phyloP scores from a whole-genome alignment of 495 filamentous ascomycete genomes.

The Hapsidospora chrysogenum region DNA sequence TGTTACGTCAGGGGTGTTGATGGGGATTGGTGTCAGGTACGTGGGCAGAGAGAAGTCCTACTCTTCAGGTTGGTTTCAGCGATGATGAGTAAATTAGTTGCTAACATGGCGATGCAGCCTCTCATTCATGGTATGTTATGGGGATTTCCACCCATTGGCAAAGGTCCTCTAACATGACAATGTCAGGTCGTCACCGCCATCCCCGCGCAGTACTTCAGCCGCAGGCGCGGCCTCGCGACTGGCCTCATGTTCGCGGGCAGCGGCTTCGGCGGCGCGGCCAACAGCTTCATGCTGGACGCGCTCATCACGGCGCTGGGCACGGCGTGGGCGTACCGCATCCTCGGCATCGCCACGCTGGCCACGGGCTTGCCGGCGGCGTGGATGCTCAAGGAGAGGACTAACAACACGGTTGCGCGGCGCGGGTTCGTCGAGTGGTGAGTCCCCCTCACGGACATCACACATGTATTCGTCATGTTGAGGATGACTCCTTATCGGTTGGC shows the following conservation, averaged over 20 bases:
- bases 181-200: constrained; percentile 28
- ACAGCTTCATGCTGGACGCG: constrained; percentile 30
- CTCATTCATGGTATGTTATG: constrained; percentile 15
- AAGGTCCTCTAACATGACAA: background rate
- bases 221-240: constrained; percentile 37
- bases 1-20: constrained; percentile 34
- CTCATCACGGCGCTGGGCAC: constrained; percentile 28
- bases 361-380: constrained; percentile 37
- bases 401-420: constrained; percentile 20
- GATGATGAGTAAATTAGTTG: background rate
- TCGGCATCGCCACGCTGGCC: constrained; percentile 15
- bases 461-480: too few relatives aligned
- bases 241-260: constrained; percentile 37
- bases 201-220: constrained; percentile 38
- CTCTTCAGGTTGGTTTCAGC: too few relatives aligned
- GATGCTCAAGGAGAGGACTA: constrained; percentile 33
- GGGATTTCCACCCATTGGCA: constrained; percentile 4
- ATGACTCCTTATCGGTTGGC: too few relatives aligned
- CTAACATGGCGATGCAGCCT: constrained; percentile 4
- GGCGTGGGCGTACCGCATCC: constrained; percentile 36
- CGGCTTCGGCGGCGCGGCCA: constrained; percentile 33
- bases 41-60: too few relatives aligned
- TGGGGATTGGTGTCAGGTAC: constrained; percentile 33
- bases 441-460: too few relatives aligned
- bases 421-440: constrained; percentile 33